These are phyloP conservation scores for Xylaria curta DNA, from an alignment of 495 filamentous ascomycete genomes.

Conservation along the genomic window DNA sequence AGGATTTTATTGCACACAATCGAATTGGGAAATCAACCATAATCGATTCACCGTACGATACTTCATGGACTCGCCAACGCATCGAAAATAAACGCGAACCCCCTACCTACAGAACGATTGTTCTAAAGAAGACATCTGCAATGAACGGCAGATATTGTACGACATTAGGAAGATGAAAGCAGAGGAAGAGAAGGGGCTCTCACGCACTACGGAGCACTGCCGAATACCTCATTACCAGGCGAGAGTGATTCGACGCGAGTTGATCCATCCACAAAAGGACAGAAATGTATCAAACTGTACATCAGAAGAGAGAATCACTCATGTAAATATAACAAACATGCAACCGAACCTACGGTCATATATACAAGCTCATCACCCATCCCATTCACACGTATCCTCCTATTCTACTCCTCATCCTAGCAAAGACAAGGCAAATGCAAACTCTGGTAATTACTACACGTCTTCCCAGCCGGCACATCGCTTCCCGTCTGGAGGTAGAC, in stretches of 20 bases:
- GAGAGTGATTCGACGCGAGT: not conserved
- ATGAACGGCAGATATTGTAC: conserved; percentile 23
- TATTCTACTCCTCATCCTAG: too few relatives aligned
- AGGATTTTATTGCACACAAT: too few relatives aligned
- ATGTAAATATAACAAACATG: not conserved
- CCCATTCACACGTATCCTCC: too few relatives aligned
- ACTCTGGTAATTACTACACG: conserved; percentile 59
- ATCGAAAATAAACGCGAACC: not conserved
- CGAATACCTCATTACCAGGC: not conserved
- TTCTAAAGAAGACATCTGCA: not conserved
- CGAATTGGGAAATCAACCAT: not conserved
- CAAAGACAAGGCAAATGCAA: conserved; percentile 59
- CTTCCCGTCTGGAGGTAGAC: conserved; percentile 58
- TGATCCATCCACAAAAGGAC: not conserved
- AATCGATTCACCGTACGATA: not conserved
- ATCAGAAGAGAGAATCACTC: not conserved
- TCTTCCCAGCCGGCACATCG: conserved; percentile 52
- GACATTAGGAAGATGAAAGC: not conserved
- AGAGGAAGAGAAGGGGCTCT: conserved; percentile 1
- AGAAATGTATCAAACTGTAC: conserved; percentile 15
- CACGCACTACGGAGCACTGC: not conserved
- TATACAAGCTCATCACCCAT: conserved; percentile 10
- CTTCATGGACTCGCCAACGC: not conserved
- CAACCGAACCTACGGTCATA: not conserved
- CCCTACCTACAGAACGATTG: not conserved